Base-by-base conservation (phyloP, 1,284 basidiomycete species). In the Melanopsichium pennsylvanicum region DNA sequence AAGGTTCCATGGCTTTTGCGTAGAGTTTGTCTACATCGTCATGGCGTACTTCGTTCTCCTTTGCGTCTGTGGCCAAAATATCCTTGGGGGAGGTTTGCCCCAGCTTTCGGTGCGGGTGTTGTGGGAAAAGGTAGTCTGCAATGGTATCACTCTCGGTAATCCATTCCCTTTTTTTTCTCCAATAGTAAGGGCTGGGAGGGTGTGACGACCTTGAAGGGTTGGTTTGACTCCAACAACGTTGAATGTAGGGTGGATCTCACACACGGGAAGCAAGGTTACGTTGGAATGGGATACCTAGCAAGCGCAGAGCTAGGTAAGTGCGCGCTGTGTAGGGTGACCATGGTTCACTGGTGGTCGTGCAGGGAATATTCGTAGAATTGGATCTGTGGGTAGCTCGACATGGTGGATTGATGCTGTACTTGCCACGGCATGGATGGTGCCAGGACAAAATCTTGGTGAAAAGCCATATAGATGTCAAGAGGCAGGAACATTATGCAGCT, bases 251-350 rank as follows among this genome's bases (percentile, higher is more conserved):
- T 41, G n/a, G 21, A 67, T 60, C 18, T 45, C 29, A 4, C 23
- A 37, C 63, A 67, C 60, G 4, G 51, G 21, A 0, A 67, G 12
- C 21, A n/a, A n/a, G n/a, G n/a, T 46, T 18, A 10, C 39, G 27
- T 18, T 44, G 51, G 32, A 47, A 67, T 12, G 63, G 47, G 13
- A 67, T 41, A 3, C 33, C 57, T 34, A 67, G 63, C 38, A 67
- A 16, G 5, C 51, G 46, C 22, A 67, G 52, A 3, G 63, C 37
- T 1, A 67, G 36, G 12, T 44, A 60, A 9, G 52, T 67, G 9
- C 63, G 63, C n/a, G 51, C 27, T 3, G 63, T 67, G 35, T 31
- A 60, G 5, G 63, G 63, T 12, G 55, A 59, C 63, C 63, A 67
- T 34, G 63, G 47, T 33, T 50, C 31, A n/a, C 26, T 16, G 25